A percentile compares a stretch with the other conserved stretches of the same genome.
Evolutionary conservation across 352 stramenopile species (phyloP).

Genomic region (Elongisporangium undulatum): DNA sequence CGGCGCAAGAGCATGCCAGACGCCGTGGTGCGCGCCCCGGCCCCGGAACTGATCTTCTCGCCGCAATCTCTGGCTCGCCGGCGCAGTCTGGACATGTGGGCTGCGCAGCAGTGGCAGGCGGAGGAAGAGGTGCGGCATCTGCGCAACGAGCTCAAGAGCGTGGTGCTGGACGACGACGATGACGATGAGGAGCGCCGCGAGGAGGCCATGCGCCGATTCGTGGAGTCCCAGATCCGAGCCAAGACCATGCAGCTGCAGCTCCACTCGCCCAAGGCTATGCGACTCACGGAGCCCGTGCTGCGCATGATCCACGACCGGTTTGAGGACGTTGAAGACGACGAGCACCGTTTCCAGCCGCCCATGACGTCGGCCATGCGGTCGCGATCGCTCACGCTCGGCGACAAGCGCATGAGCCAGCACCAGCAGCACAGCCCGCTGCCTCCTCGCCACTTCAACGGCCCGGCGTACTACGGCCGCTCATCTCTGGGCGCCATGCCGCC

Average conservation of each 20-base stretch:
- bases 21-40: background rate
- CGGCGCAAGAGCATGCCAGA: constrained; percentile 16
- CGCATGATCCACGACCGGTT: constrained; percentile 20
- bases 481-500: constrained; percentile 15
- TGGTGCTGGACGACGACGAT: constrained; percentile 19
- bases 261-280: constrained; percentile 18
- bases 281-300: constrained; percentile 21
- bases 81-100: constrained; percentile 51
- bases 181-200: constrained; percentile 44
- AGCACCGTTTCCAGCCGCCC: background rate
- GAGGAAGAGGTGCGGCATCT: constrained; percentile 39
- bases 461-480: constrained; percentile 20
- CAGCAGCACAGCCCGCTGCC: constrained; percentile 10
- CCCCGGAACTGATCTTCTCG: constrained; percentile 8
- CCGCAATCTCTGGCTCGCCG: constrained; percentile 31
- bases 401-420: background rate
- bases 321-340: constrained; percentile 3
- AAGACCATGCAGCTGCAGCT: constrained; percentile 54
- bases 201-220: constrained; percentile 60
- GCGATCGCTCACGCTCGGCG: background rate
- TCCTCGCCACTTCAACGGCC: constrained; percentile 9
- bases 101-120: constrained; percentile 31
- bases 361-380: background rate
- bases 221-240: constrained; percentile 56
- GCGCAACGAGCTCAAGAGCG: constrained; percentile 49